Evolutionary conservation across 1,284 basidiomycete genomes (phyloP), one percentile per base, ranked within the genome.

Genomic region (Sphaerobolus stellatus): DNA sequence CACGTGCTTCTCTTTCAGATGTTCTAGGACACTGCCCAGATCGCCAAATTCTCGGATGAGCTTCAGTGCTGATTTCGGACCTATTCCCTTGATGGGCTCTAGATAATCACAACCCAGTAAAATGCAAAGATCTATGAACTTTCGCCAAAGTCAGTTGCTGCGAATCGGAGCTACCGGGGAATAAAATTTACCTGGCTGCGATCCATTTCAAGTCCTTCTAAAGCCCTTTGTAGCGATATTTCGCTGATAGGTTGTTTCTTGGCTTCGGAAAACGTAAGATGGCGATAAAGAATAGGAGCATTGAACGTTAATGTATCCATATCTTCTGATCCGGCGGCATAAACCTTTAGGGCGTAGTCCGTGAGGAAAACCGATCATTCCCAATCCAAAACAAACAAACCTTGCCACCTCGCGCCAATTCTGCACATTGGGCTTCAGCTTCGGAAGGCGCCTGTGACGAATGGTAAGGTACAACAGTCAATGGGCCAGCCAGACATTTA

Each of bases 301-400:
- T 84, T 81, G 76, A 99, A 99, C 0, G 97, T 99, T 41, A 99
- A 83, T 3, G 97, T 99, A 66, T 99, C 97, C 97, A 99, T 99
- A 69, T 99, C 97, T 73, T 99, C 97, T 1, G 94, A 98, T 5
- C 97, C 97, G 4, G 95, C 95, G 1, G 92, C 97, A 66, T 90
- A 99, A 20, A 98, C 92, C 90, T 93, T 63, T 16, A 58, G 46
- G 30, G n/a, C 48, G 24, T 31, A 22, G 50, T 60, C 41, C 48
- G 28, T 38, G 51, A 34, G 61, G 5, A 54, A 49, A 27, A 33
- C 36, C 38, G 33, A 43, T 33, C 7, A 45, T 31, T 20, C 22
- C 27, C 29, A 20, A 14, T 24, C 41, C 22, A 16, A 36, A 43
- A 14, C 14, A 24, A 9, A 53, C 67, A 5, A 56, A 88, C 92